Base-by-base conservation (phyloP, 306 rosid species). In the Dryas octopetala region DNA sequence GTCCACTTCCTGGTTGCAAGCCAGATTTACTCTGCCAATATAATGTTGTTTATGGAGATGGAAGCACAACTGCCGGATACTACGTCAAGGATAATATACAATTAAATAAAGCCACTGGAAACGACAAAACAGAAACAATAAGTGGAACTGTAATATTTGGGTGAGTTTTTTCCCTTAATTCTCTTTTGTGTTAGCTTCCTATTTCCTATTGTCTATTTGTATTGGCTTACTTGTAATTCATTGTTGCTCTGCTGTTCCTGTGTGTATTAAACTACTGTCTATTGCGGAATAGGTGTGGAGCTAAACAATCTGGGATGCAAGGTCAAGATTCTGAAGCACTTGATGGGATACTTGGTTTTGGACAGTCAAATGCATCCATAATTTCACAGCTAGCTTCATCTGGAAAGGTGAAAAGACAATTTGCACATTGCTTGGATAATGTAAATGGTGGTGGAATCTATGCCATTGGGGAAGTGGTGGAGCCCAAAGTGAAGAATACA, bases 371-470 rank as follows among this genome's bases (percentile, higher is more conserved):
- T 85, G 77, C 94, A 23, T 96, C 99, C 11, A 86, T 88, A 81
- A 85, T 92, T 66, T 96, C 98, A 23, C 99, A 96, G 87, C 92
- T 96, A 68, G 92, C 96, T 83, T 78, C 88, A 62, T 62, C 90
- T 67, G 91, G 92, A 85, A 92, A 84, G 82, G 97, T 89, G 81
- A 89, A 83, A 84, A 90, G 83, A 68, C 48, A 84, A 75, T 92
- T 96, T 83, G 86, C 99, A 5, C 99, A 96, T 84, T 96, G 99
- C 84, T 91, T 96, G 78, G 97, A 96, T 83, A 89, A 55, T 60
- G 44, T 32, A n/a, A 38, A 47, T 10, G 99, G 97, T 68, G 99
- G 99, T 67, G 99, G 99, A 84, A 89, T 92, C 74, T 96, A 85
- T 78, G 79, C 99, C 68, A 84, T 96, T 70, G 99, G 99, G 78